These are phyloP conservation scores for Xylariaceae sp. DNA, from an alignment of 2,329 filamentous ascomycete genomes.

Conservation along the genomic window DNA sequence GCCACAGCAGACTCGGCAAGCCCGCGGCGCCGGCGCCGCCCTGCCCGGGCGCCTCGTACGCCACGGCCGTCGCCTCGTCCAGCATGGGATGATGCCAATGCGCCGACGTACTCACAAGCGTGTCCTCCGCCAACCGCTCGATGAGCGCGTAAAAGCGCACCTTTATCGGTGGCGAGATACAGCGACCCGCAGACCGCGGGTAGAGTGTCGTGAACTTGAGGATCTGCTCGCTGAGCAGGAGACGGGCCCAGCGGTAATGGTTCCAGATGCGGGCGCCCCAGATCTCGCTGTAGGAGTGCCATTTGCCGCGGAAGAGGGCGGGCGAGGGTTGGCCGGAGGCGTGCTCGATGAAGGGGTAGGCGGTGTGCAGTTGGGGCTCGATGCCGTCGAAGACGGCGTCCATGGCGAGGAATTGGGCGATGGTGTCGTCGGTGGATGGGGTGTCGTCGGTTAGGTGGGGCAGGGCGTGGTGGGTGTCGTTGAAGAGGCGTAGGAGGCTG, in stretches of 20 bases:
- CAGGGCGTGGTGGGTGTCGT: conserved; percentile 32
- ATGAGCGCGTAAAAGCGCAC: conserved; percentile 34
- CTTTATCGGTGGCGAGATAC: conserved; percentile 31
- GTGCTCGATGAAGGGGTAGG: conserved; percentile 37
- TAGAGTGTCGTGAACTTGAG: conserved; percentile 36
- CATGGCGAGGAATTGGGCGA: conserved; percentile 38
- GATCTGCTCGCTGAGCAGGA: conserved; percentile 48
- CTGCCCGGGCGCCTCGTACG: conserved; percentile 35
- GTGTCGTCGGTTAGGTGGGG: conserved; percentile 35
- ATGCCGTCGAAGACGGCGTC: conserved; percentile 38
- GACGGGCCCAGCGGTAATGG: conserved; percentile 54
- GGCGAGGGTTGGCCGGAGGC: conserved; percentile 34
- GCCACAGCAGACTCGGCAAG: conserved; percentile 44
- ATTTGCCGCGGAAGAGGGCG: conserved; percentile 47
- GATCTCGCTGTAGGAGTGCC: conserved; percentile 51
- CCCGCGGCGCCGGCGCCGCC: conserved; percentile 44
- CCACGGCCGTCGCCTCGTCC: conserved; percentile 33
- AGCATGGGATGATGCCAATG: conserved; percentile 49
- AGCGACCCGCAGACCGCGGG: conserved; percentile 35
- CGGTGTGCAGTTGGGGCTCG: conserved; percentile 33
- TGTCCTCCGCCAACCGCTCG: conserved; percentile 38
- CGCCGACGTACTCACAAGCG: conserved; percentile 42
- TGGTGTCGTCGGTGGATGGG: conserved; percentile 31
- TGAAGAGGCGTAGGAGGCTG: conserved; percentile 38
- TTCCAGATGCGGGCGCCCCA: conserved; percentile 53